phyloP scores from a whole-genome alignment of 225 moss, liverwort and hornwort species.

The Physcomitrellopsis africana region DNA sequence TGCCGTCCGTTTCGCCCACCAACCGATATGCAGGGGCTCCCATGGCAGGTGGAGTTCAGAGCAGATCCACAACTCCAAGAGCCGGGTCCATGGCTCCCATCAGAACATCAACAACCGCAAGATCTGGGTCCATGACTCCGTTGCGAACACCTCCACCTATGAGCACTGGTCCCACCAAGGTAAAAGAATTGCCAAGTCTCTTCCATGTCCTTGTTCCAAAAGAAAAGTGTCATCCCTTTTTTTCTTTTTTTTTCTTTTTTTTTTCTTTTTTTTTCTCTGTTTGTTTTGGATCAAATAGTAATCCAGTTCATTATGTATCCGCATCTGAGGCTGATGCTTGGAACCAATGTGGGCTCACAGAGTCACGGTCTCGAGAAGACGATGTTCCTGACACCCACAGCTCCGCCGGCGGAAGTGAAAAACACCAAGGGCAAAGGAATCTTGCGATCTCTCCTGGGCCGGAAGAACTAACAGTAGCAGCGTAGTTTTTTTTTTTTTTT shows the following conservation, averaged over 20 bases:
- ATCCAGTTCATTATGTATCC: background rate
- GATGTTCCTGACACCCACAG: slow-evolving; percentile 38
- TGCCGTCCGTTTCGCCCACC: slow-evolving; percentile 23
- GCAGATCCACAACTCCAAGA: slow-evolving; percentile 18
- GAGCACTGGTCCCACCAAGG: slow-evolving; percentile 22
- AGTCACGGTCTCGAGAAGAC: slow-evolving; percentile 37
- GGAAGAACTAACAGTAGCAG: slow-evolving; percentile 20
- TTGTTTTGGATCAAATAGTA: too few relatives aligned
- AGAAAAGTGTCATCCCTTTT: too few relatives aligned
- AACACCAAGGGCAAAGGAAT: slow-evolving; percentile 41
- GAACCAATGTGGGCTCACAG: slow-evolving; percentile 19
- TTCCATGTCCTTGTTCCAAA: too few relatives aligned
- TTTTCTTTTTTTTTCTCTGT: too few relatives aligned
- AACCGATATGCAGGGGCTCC: slow-evolving; percentile 21
- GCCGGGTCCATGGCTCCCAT: slow-evolving; percentile 27
- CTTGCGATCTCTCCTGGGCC: slow-evolving; percentile 40
- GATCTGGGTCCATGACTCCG: slow-evolving; percentile 42
- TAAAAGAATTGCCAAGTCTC: background rate
- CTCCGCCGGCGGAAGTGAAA: slow-evolving; percentile 32
- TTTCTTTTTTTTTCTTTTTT: too few relatives aligned
- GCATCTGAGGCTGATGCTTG: slow-evolving; percentile 21
- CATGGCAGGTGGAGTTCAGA: slow-evolving; percentile 18
- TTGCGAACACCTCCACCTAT: slow-evolving; percentile 23
- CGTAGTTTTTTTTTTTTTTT: background rate
- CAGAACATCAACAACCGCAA: slow-evolving; percentile 17